Conservation (phyloP, 768 basidiomycete species). For the Boletus sp. region DNA sequence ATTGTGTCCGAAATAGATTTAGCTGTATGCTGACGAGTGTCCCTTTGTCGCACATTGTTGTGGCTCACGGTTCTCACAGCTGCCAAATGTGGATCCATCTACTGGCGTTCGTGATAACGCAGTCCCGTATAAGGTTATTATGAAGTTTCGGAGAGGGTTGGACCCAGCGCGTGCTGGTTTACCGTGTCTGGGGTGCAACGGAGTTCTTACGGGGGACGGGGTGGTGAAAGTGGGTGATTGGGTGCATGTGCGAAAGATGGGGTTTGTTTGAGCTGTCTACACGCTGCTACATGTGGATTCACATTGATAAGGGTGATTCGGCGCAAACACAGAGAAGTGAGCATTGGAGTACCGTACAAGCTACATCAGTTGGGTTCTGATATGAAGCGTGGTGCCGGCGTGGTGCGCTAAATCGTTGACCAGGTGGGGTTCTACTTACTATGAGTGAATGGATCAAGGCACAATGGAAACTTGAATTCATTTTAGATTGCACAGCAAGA, state of each 20-base stretch:
- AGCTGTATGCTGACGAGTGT: constrained; percentile 1
- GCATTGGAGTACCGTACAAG: not conserved
- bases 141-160: constrained; percentile 67
- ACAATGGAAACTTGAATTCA: too few species aligned
- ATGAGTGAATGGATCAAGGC: too few species aligned
- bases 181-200: constrained; percentile 71
- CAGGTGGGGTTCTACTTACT: too few species aligned
- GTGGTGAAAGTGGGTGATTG: constrained; percentile 60
- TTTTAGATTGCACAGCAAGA: too few species aligned
- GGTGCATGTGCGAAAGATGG: constrained; percentile 49
- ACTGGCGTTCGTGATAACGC: constrained; percentile 67
- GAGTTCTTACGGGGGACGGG: constrained; percentile 49
- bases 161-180: constrained; percentile 47
- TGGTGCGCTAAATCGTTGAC: too few species aligned
- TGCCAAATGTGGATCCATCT: constrained; percentile 69
- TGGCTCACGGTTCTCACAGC: constrained; percentile 36
- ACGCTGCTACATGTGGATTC: not conserved
- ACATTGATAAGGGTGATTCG: not conserved
- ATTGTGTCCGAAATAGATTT: constrained; percentile 2
- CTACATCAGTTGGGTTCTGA: too few species aligned
- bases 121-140: constrained; percentile 72
- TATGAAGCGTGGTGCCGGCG: too few species aligned
- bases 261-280: constrained; percentile 19
- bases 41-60: not conserved
- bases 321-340: too few species aligned